A percentile compares a stretch with the other conserved stretches of the same genome.
Conservation (phyloP, 2,329 filamentous ascomycete genomes). For the Colletotrichum sublineola region DNA sequence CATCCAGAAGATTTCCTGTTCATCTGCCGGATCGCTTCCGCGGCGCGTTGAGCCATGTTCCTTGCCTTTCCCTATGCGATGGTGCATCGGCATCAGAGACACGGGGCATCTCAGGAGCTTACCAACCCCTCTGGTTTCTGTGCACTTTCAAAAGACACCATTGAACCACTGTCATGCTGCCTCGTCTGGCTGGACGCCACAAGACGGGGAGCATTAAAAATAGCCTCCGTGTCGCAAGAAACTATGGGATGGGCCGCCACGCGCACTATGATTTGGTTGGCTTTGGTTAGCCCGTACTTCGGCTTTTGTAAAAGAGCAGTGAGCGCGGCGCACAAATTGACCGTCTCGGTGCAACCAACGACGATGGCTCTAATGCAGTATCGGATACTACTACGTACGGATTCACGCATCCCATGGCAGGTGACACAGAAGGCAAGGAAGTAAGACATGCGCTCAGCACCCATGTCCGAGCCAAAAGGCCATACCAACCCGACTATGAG, state of each 20-base stretch:
- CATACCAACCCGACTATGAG: constrained; percentile 3
- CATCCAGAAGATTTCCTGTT: not conserved
- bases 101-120: not conserved
- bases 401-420: not conserved
- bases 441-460: not conserved
- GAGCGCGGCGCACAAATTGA: constrained; percentile 9
- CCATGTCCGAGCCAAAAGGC: not conserved
- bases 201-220: constrained; percentile 21
- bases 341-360: constrained; percentile 12
- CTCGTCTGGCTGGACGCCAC: constrained; percentile 15
- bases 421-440: constrained; percentile 1
- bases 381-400: constrained; percentile 12
- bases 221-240: constrained; percentile 5
- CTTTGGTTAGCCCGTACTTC: not conserved
- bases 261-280: not conserved
- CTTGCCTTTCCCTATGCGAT: not conserved
- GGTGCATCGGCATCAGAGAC: not conserved
- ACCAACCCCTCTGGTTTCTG: not conserved
- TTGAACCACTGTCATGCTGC: not conserved
- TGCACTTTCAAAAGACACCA: not conserved
- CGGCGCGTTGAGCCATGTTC: constrained; percentile 5
- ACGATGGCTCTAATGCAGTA: not conserved
- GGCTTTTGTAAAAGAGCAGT: not conserved
- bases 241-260: constrained; percentile 22
- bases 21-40: constrained; percentile 22